Evolutionary conservation across 306 rosid genomes (phyloP).

Genomic region (Mucuna pruriens): DNA sequence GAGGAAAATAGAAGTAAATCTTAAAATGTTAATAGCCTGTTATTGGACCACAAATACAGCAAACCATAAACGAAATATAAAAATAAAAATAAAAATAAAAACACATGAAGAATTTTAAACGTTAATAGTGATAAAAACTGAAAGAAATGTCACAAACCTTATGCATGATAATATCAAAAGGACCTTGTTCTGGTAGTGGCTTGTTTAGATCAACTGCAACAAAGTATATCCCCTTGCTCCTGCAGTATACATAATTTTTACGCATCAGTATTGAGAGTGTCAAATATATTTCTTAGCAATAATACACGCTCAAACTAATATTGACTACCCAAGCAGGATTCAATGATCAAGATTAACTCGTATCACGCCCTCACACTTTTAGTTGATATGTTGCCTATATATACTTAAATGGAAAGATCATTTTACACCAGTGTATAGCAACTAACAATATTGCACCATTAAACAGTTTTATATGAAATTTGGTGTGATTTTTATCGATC

Average conservation of each 20-base stretch:
- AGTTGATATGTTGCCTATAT: not conserved
- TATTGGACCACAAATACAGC: slow-evolving; percentile 5
- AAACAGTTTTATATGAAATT: not conserved
- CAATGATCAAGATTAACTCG: not conserved
- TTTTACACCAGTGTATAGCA: not conserved
- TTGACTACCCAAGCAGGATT: not conserved
- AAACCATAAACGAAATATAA: not conserved
- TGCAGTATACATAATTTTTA: slow-evolving; percentile 37
- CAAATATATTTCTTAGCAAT: slow-evolving; percentile 2
- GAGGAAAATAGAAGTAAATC: slow-evolving; percentile 13
- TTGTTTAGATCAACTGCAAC: slow-evolving; percentile 53
- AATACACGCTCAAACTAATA: not conserved
- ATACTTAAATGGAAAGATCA: not conserved
- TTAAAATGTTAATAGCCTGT: slow-evolving; percentile 8
- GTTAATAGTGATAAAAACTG: not conserved
- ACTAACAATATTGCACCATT: not conserved
- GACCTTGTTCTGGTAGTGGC: slow-evolving; percentile 59
- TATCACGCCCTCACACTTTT: not conserved
- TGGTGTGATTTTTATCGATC: not conserved
- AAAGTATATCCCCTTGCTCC: slow-evolving; percentile 57
- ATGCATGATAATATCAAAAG: slow-evolving; percentile 55
- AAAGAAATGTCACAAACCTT: slow-evolving; percentile 47
- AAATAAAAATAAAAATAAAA: not conserved
- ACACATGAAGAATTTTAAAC: slow-evolving; percentile 14
- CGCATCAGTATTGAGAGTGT: not conserved